Evolutionary conservation across 176 grass and related monocot genomes (phyloP).

Genomic region (Raddia guianensis): DNA sequence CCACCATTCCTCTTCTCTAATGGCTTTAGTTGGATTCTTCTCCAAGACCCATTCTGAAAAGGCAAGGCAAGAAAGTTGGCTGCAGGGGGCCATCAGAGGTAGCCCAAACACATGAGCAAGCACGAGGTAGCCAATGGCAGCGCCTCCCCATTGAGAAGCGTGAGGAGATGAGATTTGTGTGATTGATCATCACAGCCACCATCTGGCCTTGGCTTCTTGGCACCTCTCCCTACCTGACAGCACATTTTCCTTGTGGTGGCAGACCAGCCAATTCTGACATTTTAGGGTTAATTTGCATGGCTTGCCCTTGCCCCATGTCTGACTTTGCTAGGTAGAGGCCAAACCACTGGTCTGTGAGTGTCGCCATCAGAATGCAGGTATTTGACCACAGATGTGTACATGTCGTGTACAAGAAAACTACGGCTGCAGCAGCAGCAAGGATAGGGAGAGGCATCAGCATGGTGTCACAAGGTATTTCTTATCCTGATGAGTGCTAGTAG

Average conservation of each 20-base stretch:
- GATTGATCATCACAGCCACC: constrained; percentile 5
- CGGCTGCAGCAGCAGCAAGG: neutral
- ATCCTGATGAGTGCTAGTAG: neutral
- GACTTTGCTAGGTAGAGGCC: constrained; percentile 36
- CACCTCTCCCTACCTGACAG: neutral
- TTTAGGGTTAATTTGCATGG: neutral
- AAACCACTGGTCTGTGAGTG: constrained; percentile 17
- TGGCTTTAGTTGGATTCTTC: constrained; percentile 23
- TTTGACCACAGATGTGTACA: constrained; percentile 35
- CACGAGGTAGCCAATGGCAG: constrained; percentile 35
- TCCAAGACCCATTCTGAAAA: constrained; percentile 13
- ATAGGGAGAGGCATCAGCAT: neutral
- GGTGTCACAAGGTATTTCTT: no score
- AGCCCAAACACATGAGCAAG: constrained; percentile 34
- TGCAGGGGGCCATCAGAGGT: constrained; percentile 12
- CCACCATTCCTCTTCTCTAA: neutral
- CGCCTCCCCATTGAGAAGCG: neutral
- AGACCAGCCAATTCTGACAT: constrained; percentile 7
- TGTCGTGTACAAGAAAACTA: constrained; percentile 33
- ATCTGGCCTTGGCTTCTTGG: constrained; percentile 37
- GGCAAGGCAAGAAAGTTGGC: neutral
- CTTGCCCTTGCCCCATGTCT: constrained; percentile 11
- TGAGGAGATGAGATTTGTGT: constrained; percentile 29
- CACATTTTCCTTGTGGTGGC: neutral
- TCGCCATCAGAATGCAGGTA: constrained; percentile 30